Base-by-base conservation (phyloP, 306 rosid species). In the Quercus aquifolioides region DNA sequence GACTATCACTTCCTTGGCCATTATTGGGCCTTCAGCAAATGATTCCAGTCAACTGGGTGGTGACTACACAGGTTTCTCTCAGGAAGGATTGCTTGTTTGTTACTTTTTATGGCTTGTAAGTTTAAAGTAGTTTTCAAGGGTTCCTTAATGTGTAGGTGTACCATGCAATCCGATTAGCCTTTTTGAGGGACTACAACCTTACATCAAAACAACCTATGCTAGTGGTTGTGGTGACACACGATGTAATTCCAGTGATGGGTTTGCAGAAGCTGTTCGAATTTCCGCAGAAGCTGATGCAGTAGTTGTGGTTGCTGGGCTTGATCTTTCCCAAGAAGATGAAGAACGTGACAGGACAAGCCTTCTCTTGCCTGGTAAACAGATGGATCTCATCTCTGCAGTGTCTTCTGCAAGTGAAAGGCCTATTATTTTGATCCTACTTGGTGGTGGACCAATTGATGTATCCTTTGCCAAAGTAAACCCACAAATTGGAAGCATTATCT, bases 361-460 rank as follows among this genome's bases (percentile, higher is more conserved):
- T 81, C 91, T 94, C 71, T 82, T 94, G 72, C 98, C 98, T 3
- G 97, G 94, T 38, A 85, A 84, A 84, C 93, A 89, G 88, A 81
- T 55, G 76, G 78, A 71, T 69, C 97, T 93, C 74, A 85, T 89
- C 56, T 82, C 89, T n/a, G 73, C 84, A 5, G 82, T 91, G 68
- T 91, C 92, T 55, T 84, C 84, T 54, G 91, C 78, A 52, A 91
- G 94, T 80, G 88, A 80, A 82, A 81, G 69, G 28, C 96, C 96
- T 10, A 91, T 89, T 73, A 83, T 91, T 87, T 82, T 93, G 15
- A 94, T 91, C 76, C 97, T 93, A 68, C 82, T 86, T 56, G 96
- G 97, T 21, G 97, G 98, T 63, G 98, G 98, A 13, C 96, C 98
- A n/a, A 86, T 94, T 31, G 98, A 94, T 71, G 85, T 92, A 70